Evolutionary conservation across 2,329 filamentous ascomycete species (phyloP), one percentile per base, ranked within the genome.

Genomic region (Monosporascus sp.): DNA sequence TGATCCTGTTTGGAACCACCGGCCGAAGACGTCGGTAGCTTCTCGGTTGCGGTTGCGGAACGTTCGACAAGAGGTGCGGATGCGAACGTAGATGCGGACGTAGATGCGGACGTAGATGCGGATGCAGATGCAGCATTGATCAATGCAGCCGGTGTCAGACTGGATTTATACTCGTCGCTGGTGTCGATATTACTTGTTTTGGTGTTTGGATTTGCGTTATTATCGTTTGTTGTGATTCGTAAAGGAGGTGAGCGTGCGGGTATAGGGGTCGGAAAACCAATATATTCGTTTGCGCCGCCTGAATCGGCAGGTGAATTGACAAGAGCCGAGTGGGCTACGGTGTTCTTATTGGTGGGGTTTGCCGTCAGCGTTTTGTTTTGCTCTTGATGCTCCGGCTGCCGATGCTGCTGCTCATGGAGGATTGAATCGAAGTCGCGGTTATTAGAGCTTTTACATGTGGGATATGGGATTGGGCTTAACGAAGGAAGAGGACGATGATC

Each of bases 21-120:
- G 51, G 54, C 57, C 41, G 60, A 58, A 37, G 47, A 49, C 31
- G 58, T 44, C 31, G 55, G 46, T n/a, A 51, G 58, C 51, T 38
- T 53, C 37, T 58, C 52, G 49, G 43, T 37, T 38, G 31, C 47
- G 50, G 20, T 47, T 38, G 41, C 40, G 37, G 16, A 52, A 48
- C 41, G 43, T 40, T 53, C 47, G 48, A 31, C 52, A 45, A 31
- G 19, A 38, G 52, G 14, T 44, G 49, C 22, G 22, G 57, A 49
- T 9, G n/a, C n/a, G n/a, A n/a, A n/a, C n/a, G n/a, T n/a, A n/a
- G n/a, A n/a, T n/a, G n/a, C n/a, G n/a, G n/a, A n/a, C n/a, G n/a
- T n/a, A n/a, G n/a, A n/a, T n/a, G 55, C 55, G 52, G 56, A 50
- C 16, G 43, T 38, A 48, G 54, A 52, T 44, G 45, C 46, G 31